These are phyloP conservation scores for Dioszegia aurantiaca DNA, from an alignment of 768 basidiomycete species.

Conservation along the genomic window DNA sequence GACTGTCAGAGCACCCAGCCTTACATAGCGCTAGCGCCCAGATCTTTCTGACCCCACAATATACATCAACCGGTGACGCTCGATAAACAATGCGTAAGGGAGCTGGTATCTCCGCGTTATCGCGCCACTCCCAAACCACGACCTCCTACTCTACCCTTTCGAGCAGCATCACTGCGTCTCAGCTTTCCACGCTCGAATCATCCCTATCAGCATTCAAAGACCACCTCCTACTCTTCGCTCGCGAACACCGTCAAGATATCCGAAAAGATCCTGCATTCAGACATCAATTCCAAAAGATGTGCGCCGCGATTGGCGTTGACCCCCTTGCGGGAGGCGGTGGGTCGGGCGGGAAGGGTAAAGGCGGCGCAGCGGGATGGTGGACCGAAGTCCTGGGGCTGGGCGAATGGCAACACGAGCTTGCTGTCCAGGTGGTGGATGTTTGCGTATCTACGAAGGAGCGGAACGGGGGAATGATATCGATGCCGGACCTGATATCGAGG, in stretches of 20 bases:
- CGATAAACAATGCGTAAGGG: slow-evolving; percentile 65
- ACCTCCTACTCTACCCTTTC: slow-evolving; percentile 80
- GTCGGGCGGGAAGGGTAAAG: slow-evolving; percentile 46
- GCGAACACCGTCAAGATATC: slow-evolving; percentile 79
- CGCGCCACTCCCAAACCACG: slow-evolving; percentile 66
- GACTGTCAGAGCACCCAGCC: too few relatives aligned
- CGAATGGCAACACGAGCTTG: slow-evolving; percentile 94
- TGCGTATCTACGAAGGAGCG: slow-evolving; percentile 54
- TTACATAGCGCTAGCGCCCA: too few relatives aligned
- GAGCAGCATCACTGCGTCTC: slow-evolving; percentile 67
- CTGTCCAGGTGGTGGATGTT: slow-evolving; percentile 79
- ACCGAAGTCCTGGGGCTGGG: slow-evolving; percentile 72
- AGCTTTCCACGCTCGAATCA: slow-evolving; percentile 72
- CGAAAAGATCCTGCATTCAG: slow-evolving; percentile 79
- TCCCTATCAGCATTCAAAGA: slow-evolving; percentile 82
- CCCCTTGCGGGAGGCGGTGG: slow-evolving; percentile 67
- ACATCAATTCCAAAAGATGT: slow-evolving; percentile 93
- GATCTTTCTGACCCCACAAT: too few relatives aligned
- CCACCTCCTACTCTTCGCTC: slow-evolving; percentile 74
- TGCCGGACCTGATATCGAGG: slow-evolving; percentile 76
- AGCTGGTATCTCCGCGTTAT: slow-evolving; percentile 82
- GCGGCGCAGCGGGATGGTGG: slow-evolving; percentile 67
- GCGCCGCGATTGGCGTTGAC: slow-evolving; percentile 88
- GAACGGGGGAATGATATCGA: slow-evolving; percentile 89
- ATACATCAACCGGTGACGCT: too few relatives aligned